A percentile compares a stretch with the other conserved stretches of the same genome.
These are phyloP conservation scores for Fusarium secorum DNA, from an alignment of 2,329 filamentous ascomycete species.

Conservation along the genomic window DNA sequence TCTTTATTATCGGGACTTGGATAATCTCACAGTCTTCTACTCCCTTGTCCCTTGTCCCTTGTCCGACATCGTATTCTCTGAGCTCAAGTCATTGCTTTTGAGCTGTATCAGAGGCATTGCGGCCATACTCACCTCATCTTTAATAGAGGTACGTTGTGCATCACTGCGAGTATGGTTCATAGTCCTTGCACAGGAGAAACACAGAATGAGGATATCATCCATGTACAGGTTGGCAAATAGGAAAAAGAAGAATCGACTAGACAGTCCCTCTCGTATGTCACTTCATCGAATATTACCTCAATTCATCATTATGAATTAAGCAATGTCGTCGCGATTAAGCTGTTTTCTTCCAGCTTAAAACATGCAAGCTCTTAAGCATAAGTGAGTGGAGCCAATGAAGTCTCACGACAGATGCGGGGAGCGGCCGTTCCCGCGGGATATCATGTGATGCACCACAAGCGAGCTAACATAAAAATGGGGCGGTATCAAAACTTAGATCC, in stretches of 20 bases:
- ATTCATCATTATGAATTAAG: not conserved
- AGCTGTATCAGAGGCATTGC: rapidly evolving
- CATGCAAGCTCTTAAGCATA: not conserved
- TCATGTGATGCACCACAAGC: rapidly evolving
- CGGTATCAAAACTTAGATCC: not conserved
- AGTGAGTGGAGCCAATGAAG: rapidly evolving
- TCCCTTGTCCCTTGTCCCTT: rapidly evolving
- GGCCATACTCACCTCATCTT: rapidly evolving
- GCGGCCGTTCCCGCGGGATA: rapidly evolving
- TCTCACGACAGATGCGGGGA: rapidly evolving
- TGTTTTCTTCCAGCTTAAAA: not conserved
- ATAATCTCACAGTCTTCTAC: rapidly evolving
- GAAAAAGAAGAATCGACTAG: rapidly evolving
- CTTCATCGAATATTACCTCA: rapidly evolving
- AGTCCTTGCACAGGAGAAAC: no score
- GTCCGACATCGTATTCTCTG: rapidly evolving
- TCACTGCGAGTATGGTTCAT: no score
- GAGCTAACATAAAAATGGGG: not conserved
- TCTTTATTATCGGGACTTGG: not conserved
- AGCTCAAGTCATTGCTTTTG: rapidly evolving
- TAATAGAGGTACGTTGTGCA: rapidly evolving
- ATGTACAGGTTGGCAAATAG: rapidly evolving
- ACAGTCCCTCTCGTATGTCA: rapidly evolving
- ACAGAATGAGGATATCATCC: rapidly evolving
- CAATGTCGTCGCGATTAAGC: not conserved